These are phyloP conservation scores for Kalanchoe fedtschenkoi DNA, from an alignment of 164 flowering plant genomes.

Conservation along the genomic window DNA sequence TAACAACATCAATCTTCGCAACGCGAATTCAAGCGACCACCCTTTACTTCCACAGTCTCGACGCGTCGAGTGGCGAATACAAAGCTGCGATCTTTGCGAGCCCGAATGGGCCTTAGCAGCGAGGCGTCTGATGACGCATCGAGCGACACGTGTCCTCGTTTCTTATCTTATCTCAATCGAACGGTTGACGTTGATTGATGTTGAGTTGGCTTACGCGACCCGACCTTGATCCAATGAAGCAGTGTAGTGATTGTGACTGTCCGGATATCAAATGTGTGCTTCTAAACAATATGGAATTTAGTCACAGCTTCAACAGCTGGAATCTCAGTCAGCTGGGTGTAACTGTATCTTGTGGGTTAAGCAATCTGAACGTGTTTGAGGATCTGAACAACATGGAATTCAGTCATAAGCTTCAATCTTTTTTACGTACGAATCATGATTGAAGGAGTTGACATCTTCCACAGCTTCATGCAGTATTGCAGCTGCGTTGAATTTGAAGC, in stretches of 20 bases:
- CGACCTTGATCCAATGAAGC: no score
- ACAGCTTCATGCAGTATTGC: not conserved
- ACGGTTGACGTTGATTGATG: not conserved
- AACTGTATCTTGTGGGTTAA: not conserved
- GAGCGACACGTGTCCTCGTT: not conserved
- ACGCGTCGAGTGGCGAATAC: no score
- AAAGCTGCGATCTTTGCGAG: not conserved
- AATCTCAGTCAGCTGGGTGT: no score
- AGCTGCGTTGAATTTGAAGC: not conserved
- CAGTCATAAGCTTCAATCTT: not conserved
- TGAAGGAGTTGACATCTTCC: not conserved
- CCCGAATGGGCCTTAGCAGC: not conserved
- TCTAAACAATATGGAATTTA: not conserved
- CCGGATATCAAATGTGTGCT: conserved; percentile 1
- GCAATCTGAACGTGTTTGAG: not conserved
- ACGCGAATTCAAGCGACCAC: not conserved
- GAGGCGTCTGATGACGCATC: not conserved
- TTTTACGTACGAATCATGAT: no score
- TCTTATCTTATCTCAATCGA: not conserved
- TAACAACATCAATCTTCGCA: not conserved
- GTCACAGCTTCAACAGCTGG: no score
- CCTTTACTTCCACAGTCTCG: no score
- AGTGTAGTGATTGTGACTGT: not conserved
- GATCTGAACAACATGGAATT: not conserved
- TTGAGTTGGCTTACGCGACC: no score